Percentiles rank a stretch among this genome's conserved stretches.
Evolutionary conservation across 257 asterid genomes (phyloP).

Genomic region (Forsythia suspensa): DNA sequence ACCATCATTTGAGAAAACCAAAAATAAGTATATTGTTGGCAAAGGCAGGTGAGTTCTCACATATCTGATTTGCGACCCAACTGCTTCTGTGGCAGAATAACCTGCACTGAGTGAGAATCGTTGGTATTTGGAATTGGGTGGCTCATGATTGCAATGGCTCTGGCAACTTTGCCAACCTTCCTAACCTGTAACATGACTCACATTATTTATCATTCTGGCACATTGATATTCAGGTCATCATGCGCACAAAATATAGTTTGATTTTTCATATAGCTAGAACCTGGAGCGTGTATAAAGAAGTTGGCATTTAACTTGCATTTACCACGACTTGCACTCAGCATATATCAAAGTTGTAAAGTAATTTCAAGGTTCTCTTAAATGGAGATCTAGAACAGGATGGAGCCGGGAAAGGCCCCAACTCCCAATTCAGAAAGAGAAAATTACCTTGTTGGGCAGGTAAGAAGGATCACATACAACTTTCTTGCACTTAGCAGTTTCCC

Average conservation of each 20-base stretch:
- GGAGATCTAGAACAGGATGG: slow-evolving; percentile 4
- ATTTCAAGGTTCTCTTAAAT: background rate
- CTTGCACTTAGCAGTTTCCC: slow-evolving; percentile 95
- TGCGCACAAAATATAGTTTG: slow-evolving; percentile 7
- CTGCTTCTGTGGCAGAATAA: slow-evolving; percentile 96
- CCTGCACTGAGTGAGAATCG: slow-evolving; percentile 85
- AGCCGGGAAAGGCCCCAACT: background rate
- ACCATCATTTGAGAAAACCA: slow-evolving; percentile 17
- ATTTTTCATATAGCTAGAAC: background rate
- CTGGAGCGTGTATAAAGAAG: background rate
- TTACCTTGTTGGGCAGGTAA: slow-evolving; percentile 82
- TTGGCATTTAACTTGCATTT: slow-evolving; percentile 1
- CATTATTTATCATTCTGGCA: slow-evolving; percentile 12
- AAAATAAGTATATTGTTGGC: background rate
- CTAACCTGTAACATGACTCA: slow-evolving; percentile 47
- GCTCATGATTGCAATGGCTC: slow-evolving; percentile 96
- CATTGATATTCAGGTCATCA: slow-evolving; percentile 4
- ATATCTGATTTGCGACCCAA: slow-evolving; percentile 90
- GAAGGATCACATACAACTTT: slow-evolving; percentile 97
- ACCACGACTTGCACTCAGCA: background rate
- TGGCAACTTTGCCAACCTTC: slow-evolving; percentile 87
- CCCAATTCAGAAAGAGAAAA: slow-evolving; percentile 4
- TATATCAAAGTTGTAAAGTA: slow-evolving; percentile 6
- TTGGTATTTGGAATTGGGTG: slow-evolving; percentile 90
- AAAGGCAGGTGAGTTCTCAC: slow-evolving; percentile 47